A percentile compares a stretch with the other conserved stretches of the same genome.
phyloP scores from a whole-genome alignment of 1,139 yeast genomes.

The Hemisphaericaspora subhashii region DNA sequence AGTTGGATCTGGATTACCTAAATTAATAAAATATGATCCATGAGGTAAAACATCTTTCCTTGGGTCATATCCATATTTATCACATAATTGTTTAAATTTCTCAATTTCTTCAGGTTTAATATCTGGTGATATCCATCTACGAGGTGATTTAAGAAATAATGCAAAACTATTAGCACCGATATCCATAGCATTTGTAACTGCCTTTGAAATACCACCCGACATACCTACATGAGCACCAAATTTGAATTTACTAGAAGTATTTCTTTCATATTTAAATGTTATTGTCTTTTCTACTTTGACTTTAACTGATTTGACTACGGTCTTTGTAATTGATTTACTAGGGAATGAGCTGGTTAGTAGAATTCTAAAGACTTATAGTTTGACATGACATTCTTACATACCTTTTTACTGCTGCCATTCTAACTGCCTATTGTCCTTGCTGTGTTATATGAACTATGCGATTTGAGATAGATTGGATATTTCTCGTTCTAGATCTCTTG shows the following conservation, averaged over 20 bases:
- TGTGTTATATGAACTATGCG: too few species aligned
- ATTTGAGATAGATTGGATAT: too few species aligned
- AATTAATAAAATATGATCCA: conserved; percentile 88
- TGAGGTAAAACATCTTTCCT: conserved; percentile 84
- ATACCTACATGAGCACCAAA: conserved; percentile 84
- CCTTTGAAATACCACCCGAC: conserved; percentile 73
- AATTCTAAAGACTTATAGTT: conserved; percentile 1
- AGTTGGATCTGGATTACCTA: conserved; percentile 86
- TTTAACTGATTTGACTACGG: conserved; percentile 7
- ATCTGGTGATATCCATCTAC: conserved; percentile 87
- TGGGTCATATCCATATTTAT: conserved; percentile 66
- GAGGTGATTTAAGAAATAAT: conserved; percentile 82
- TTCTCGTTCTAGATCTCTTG: too few species aligned
- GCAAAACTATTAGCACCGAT: conserved; percentile 89
- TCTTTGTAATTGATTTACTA: conserved; percentile 8
- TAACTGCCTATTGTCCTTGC: too few species aligned
- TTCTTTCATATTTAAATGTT: conserved; percentile 25
- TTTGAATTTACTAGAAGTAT: conserved; percentile 32
- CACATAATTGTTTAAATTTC: conserved; percentile 64
- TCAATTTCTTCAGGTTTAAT: conserved; percentile 64
- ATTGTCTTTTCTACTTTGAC: conserved; percentile 8
- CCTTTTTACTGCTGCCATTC: conserved; percentile 1
- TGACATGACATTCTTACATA: too few species aligned
- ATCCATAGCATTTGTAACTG: conserved; percentile 71
- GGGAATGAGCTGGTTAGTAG: not conserved